A percentile compares a stretch with the other conserved stretches of the same genome.
Conservation (phyloP, 2,329 filamentous ascomycete species). For the Paraphaeosphaeria sporulosa region DNA sequence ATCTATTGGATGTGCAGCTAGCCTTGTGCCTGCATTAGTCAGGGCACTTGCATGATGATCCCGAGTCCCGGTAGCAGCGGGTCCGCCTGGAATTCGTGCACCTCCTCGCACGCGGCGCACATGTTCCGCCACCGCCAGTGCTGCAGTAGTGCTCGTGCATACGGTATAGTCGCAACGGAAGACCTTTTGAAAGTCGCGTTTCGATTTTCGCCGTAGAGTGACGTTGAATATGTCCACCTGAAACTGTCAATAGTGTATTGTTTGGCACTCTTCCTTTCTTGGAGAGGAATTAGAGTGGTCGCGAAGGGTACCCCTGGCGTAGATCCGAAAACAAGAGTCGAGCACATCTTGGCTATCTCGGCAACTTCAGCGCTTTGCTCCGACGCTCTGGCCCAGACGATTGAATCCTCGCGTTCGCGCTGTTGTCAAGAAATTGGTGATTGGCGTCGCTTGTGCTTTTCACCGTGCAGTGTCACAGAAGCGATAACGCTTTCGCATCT, state of each 20-base stretch:
- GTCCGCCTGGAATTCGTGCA: neutral
- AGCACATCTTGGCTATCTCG: constrained; percentile 2
- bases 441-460: constrained; percentile 7
- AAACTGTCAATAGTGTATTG: neutral
- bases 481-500: constrained; percentile 6
- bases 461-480: constrained; percentile 12
- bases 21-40: neutral
- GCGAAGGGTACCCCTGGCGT: neutral
- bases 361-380: neutral
- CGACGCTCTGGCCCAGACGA: neutral
- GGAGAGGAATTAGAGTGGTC: neutral
- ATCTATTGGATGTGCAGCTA: constrained; percentile 11
- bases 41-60: constrained; percentile 1
- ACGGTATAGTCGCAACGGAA: neutral
- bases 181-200: neutral
- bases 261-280: neutral
- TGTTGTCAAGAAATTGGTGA: neutral
- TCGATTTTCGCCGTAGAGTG: neutral
- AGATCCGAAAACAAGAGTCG: constrained; percentile 9
- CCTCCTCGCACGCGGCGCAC: neutral
- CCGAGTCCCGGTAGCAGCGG: neutral
- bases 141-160: constrained; percentile 1
- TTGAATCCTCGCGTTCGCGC: constrained; percentile 3
- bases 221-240: neutral
- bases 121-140: neutral